These are phyloP conservation scores for Candida smagusa DNA, from an alignment of 1,139 yeast species.

Conservation along the genomic window DNA sequence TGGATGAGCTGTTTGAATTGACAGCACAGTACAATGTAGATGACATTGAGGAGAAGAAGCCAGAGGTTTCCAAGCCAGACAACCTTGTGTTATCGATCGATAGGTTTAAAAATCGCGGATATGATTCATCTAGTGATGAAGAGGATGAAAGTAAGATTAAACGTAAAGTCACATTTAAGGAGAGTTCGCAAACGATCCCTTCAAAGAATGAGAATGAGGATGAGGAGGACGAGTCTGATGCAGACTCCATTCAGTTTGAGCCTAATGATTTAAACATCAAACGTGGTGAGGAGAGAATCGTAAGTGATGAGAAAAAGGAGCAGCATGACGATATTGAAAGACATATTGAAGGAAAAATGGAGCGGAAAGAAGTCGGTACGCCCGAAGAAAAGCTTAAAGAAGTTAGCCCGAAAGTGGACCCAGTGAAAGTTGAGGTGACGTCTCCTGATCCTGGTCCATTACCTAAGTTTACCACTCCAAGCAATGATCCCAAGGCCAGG, in stretches of 20 bases:
- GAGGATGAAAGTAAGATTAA: constrained; percentile 8
- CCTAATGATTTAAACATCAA: constrained; percentile 27
- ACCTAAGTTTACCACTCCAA: neutral
- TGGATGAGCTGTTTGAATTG: constrained; percentile 1
- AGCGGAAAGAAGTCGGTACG: too few species aligned
- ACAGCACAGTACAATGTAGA: constrained; percentile 8
- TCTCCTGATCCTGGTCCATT: too few species aligned
- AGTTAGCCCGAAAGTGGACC: too few species aligned
- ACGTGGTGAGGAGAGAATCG: neutral
- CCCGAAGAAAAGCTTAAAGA: too few species aligned
- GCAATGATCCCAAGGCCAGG: neutral
- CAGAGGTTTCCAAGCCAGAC: neutral
- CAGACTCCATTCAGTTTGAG: constrained; percentile 37
- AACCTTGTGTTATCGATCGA: constrained; percentile 39
- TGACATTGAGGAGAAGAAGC: constrained; percentile 1
- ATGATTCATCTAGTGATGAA: constrained; percentile 20
- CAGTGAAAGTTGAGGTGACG: too few species aligned
- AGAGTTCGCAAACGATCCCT: constrained; percentile 4
- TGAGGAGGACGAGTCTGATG: constrained; percentile 22
- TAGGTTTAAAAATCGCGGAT: constrained; percentile 15
- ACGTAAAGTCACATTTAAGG: constrained; percentile 2
- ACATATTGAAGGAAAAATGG: too few species aligned
- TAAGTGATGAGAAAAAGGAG: too few species aligned
- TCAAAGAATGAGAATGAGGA: neutral
- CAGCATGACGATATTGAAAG: too few species aligned